phyloP scores from a whole-genome alignment of 2,329 filamentous ascomycete species.

The Pochonia chlamydosporia region DNA sequence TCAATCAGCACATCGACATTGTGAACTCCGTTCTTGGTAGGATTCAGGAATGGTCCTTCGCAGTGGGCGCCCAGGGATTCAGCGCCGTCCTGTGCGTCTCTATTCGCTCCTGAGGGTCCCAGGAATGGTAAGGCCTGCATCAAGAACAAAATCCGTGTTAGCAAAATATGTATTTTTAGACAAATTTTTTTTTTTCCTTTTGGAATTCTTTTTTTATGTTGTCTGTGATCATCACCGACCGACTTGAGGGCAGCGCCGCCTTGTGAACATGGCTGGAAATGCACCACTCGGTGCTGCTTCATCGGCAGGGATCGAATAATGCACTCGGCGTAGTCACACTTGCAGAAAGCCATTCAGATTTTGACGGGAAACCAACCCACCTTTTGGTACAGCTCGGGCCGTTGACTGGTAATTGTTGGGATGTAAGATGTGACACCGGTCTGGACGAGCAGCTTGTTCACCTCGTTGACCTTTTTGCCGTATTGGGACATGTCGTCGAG shows the following conservation, averaged over 20 bases:
- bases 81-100: constrained; percentile 62
- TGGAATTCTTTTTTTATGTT: too few species aligned
- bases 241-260: too few species aligned
- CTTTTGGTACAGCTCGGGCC: constrained; percentile 74
- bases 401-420: constrained; percentile 79
- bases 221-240: too few species aligned
- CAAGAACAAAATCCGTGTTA: background rate
- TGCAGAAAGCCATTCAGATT: too few species aligned
- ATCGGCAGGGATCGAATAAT: too few species aligned
- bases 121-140: constrained; percentile 65
- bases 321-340: too few species aligned
- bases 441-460: constrained; percentile 66
- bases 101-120: constrained; percentile 59
- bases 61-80: constrained; percentile 87
- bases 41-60: constrained; percentile 83
- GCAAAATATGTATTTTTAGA: background rate
- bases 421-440: constrained; percentile 86
- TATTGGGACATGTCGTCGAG: constrained; percentile 65
- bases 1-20: constrained; percentile 64
- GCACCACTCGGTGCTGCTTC: too few species aligned
- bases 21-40: constrained; percentile 82
- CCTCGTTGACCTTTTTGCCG: constrained; percentile 61
- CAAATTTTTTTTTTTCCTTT: background rate
- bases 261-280: too few species aligned
- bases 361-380: constrained; percentile 30